These are phyloP conservation scores for Penicillium rolfsii DNA, from an alignment of 2,329 filamentous ascomycete genomes.

Conservation along the genomic window DNA sequence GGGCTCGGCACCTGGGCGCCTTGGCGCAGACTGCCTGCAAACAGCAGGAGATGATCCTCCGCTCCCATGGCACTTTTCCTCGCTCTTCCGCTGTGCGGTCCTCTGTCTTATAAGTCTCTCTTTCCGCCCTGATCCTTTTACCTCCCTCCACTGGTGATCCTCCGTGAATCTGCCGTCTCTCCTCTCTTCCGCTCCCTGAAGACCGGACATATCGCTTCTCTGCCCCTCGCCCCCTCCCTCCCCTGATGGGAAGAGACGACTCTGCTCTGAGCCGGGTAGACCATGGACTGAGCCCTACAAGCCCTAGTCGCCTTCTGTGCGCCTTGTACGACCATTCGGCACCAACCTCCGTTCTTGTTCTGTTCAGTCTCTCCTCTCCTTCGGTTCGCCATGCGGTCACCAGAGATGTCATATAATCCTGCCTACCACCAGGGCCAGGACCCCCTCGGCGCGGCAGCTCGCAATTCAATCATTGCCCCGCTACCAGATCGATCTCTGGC, in stretches of 20 bases:
- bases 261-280: constrained; percentile 19
- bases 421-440: constrained; percentile 38
- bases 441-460: constrained; percentile 27
- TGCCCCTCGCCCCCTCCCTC: constrained; percentile 12
- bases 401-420: constrained; percentile 44
- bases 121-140: constrained; percentile 27
- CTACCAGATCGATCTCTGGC: constrained; percentile 28
- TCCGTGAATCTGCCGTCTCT: neutral
- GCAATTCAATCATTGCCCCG: constrained; percentile 27
- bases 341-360: constrained; percentile 8
- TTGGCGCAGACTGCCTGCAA: constrained; percentile 31
- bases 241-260: constrained; percentile 15
- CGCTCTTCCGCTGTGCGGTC: constrained; percentile 24
- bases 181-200: neutral
- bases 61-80: constrained; percentile 31
- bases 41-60: constrained; percentile 29
- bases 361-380: constrained; percentile 15
- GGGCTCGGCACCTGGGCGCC: constrained; percentile 39
- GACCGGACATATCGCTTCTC: neutral
- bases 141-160: constrained; percentile 18
- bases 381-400: constrained; percentile 35
- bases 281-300: constrained; percentile 28
- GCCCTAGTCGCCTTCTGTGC: constrained; percentile 27
- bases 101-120: constrained; percentile 24
- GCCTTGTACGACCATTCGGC: constrained; percentile 25